Percentiles rank a stretch among this genome's conserved stretches.
Evolutionary conservation across 2,329 filamentous ascomycete genomes (phyloP).

Genomic region (Leptographium procerum): DNA sequence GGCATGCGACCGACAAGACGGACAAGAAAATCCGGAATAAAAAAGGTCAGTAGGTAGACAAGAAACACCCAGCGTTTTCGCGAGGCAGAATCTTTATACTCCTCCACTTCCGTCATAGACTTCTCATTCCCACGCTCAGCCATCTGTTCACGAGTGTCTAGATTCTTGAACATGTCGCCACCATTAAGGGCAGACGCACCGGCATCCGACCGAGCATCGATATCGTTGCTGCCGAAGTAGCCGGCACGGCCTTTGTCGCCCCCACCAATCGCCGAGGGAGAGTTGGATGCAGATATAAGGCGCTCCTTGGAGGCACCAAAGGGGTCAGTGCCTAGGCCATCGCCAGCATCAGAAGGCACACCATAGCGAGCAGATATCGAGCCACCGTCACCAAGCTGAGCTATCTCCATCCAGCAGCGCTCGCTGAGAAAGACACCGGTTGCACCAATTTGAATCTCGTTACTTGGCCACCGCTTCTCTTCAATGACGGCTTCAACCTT

Average conservation of each 20-base stretch:
- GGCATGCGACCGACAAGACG: slow-evolving; percentile 70
- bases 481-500: slow-evolving; percentile 87
- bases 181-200: slow-evolving; percentile 82
- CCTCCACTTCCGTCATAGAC: slow-evolving; percentile 81
- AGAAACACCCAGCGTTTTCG: slow-evolving; percentile 86
- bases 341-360: slow-evolving; percentile 48
- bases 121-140: slow-evolving; percentile 91
- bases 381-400: slow-evolving; percentile 56
- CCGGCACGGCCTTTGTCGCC: slow-evolving; percentile 63
- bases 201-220: slow-evolving; percentile 81
- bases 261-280: slow-evolving; percentile 40
- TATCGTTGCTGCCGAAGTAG: slow-evolving; percentile 70
- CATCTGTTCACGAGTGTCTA: slow-evolving; percentile 89
- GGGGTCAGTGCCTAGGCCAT: slow-evolving; percentile 46
- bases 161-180: slow-evolving; percentile 96
- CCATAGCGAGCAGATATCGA: slow-evolving; percentile 43
- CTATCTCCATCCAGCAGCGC: slow-evolving; percentile 85
- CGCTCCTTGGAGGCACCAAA: slow-evolving; percentile 55
- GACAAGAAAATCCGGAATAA: slow-evolving; percentile 75
- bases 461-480: slow-evolving; percentile 81
- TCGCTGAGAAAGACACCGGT: slow-evolving; percentile 96
- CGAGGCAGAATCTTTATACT: slow-evolving; percentile 61
- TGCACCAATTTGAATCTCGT: slow-evolving; percentile 80
- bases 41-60: slow-evolving; percentile 77
- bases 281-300: slow-evolving; percentile 38